Evolutionary conservation across 805 yeast genomes (phyloP), one percentile per base, ranked within the genome.

Genomic region (Kodamaea hsintzibuensis): DNA sequence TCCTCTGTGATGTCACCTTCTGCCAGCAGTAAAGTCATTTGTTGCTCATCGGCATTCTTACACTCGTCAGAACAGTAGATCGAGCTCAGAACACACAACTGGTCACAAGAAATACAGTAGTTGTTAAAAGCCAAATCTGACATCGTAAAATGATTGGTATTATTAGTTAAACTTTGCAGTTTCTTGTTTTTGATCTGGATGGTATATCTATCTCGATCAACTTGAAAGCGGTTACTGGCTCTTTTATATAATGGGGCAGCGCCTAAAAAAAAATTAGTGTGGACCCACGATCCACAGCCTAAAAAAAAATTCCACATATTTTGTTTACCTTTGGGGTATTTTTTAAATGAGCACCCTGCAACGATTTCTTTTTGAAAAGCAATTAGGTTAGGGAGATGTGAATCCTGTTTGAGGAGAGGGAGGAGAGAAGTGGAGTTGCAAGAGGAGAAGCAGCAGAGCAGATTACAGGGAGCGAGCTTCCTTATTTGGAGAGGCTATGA

Each of bases 51-150:
- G 13, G 57, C 56, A 39, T 58, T 59, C 57, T 68, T 69, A 59
- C 80, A 76, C 27, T 62, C 64, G 9, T 66, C 69, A 10, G 64
- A 62, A 52, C 70, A 66, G 64, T 66, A 66, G 54, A 66, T 59
- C 42, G 60, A 51, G 44, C 44, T 55, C 51, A 51, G 55, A 16
- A 59, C 49, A 50, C 61, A 60, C 46, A 70, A 63, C 58, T 70
- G 64, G 56, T 71, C 75, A 58, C 77, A 72, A 42, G 68, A 60
- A 25, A 72, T 66, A 60, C 77, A 72, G 59, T 70, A 72, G 59
- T 72, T 70, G 56, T 72, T 70, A 57, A 72, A 72, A 42, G 81
- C 70, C 81, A 78, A 59, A 51, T 58, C 61, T 22, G 58, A 52
- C 61, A 58, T 58, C 39, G 22, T 25, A 22, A 22, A 22, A 22